Percentiles rank a stretch among this genome's conserved stretches.
These are phyloP conservation scores for Xylaria curta DNA, from an alignment of 495 filamentous ascomycete species.

Conservation along the genomic window DNA sequence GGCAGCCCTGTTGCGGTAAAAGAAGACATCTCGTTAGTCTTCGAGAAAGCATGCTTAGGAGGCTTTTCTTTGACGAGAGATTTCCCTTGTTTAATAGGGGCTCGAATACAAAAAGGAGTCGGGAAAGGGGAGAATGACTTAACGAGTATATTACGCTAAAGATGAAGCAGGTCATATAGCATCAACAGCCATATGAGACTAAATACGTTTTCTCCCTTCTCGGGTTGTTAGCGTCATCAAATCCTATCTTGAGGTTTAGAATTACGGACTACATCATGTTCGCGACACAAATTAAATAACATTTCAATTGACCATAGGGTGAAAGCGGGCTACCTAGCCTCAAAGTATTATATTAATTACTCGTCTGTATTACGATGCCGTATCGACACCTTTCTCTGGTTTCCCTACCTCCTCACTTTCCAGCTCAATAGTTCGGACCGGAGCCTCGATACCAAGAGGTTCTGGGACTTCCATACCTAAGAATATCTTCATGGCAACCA, in stretches of 20 bases:
- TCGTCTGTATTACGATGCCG: background rate
- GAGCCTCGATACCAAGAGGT: background rate
- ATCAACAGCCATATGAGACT: background rate
- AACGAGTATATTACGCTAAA: background rate
- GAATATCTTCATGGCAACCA: constrained; percentile 33
- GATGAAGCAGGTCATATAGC: background rate
- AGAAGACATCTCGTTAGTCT: background rate
- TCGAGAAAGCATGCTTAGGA: background rate
- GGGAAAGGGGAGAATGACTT: too few relatives aligned
- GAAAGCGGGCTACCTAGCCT: background rate
- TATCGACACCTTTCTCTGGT: background rate
- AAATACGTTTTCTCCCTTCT: too few relatives aligned
- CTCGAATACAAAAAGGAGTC: background rate
- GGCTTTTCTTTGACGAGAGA: background rate
- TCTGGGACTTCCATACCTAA: constrained; percentile 26
- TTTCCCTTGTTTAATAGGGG: background rate
- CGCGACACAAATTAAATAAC: too few relatives aligned
- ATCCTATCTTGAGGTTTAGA: too few relatives aligned
- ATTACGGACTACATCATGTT: too few relatives aligned
- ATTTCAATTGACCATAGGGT: too few relatives aligned
- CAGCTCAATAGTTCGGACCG: background rate
- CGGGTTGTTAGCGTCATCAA: too few relatives aligned
- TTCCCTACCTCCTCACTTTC: background rate
- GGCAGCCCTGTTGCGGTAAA: background rate
- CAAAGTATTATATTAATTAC: too few relatives aligned